Conservation (phyloP, 352 stramenopile genomes). For the Globisporangium camurandrum region DNA sequence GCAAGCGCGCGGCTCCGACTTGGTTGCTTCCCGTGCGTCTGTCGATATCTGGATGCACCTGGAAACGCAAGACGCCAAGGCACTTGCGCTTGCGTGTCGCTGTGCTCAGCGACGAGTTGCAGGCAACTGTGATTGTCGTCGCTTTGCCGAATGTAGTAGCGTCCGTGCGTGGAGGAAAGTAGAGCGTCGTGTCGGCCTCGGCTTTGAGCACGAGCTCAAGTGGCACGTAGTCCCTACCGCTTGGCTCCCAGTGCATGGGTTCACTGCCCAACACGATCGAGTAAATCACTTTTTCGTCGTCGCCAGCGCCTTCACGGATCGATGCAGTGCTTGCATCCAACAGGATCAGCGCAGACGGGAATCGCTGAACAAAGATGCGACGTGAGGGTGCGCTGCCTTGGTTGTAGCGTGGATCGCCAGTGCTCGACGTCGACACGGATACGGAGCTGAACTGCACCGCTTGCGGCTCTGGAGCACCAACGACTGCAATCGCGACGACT, state of each 20-base stretch:
- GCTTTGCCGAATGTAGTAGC: slow-evolving; percentile 9
- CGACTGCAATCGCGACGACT: slow-evolving; percentile 13
- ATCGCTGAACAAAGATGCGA: slow-evolving; percentile 33
- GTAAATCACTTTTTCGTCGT: slow-evolving; percentile 23
- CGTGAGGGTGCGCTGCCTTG: slow-evolving; percentile 10
- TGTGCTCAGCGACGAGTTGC: slow-evolving; percentile 48
- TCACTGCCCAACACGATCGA: slow-evolving; percentile 32
- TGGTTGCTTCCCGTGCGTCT: slow-evolving; percentile 33
- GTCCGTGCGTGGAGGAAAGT: slow-evolving; percentile 15
- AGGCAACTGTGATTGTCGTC: slow-evolving; percentile 21
- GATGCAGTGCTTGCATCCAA: slow-evolving; percentile 26
- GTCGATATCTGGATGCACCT: slow-evolving; percentile 21
- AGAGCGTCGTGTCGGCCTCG: slow-evolving; percentile 38
- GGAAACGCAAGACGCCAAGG: slow-evolving; percentile 36
- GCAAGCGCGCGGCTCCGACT: slow-evolving; percentile 40
- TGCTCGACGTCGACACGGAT: slow-evolving; percentile 18
- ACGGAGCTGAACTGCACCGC: slow-evolving; percentile 23
- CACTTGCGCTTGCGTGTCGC: slow-evolving; percentile 13
- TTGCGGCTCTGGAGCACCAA: slow-evolving; percentile 1
- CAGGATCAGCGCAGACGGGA: slow-evolving; percentile 24
- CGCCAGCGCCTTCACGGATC: slow-evolving; percentile 32
- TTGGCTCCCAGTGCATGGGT: slow-evolving; percentile 59
- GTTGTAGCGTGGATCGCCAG: slow-evolving; percentile 33
- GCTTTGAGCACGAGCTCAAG: slow-evolving; percentile 24
- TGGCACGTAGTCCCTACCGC: slow-evolving; percentile 21